Evolutionary conservation across 176 grass and related monocot species (phyloP).

Genomic region (Oropetium thomaeum): DNA sequence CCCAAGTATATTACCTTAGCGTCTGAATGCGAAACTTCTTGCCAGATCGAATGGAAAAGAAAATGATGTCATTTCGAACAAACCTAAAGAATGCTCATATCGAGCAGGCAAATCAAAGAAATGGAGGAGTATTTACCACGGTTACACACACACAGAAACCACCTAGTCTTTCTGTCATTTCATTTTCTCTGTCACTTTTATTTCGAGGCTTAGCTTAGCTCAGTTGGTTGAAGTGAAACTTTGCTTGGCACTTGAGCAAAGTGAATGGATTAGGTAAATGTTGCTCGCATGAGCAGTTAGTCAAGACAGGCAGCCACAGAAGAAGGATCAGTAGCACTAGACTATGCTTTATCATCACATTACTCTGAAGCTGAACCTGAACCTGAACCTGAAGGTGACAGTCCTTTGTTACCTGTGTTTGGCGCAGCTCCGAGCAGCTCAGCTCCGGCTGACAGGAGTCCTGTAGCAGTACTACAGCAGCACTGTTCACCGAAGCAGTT

Average conservation of each 20-base stretch:
- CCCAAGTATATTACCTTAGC: background rate
- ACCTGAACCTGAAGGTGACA: conserved; percentile 7
- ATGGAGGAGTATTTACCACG: background rate
- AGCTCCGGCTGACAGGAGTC: no score
- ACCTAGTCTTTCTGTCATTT: background rate
- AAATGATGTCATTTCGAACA: no score
- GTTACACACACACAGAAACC: background rate
- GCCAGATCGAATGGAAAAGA: no score
- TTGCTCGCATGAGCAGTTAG: conserved; percentile 36
- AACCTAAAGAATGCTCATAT: no score
- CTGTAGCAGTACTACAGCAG: no score
- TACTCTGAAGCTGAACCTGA: background rate
- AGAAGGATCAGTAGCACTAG: background rate
- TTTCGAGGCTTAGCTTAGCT: background rate
- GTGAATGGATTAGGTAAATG: conserved; percentile 23
- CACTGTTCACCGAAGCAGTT: no score
- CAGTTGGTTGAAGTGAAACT: background rate
- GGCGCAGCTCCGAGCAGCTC: no score
- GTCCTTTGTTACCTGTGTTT: background rate
- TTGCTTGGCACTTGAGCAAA: background rate
- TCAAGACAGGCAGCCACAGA: background rate
- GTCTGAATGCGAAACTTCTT: no score
- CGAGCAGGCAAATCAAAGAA: no score
- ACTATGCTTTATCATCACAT: conserved; percentile 21
- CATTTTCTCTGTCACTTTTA: background rate